A percentile compares a stretch with the other conserved stretches of the same genome.
Conservation (phyloP, 768 basidiomycete species). For the Strobilomyces confusus region DNA sequence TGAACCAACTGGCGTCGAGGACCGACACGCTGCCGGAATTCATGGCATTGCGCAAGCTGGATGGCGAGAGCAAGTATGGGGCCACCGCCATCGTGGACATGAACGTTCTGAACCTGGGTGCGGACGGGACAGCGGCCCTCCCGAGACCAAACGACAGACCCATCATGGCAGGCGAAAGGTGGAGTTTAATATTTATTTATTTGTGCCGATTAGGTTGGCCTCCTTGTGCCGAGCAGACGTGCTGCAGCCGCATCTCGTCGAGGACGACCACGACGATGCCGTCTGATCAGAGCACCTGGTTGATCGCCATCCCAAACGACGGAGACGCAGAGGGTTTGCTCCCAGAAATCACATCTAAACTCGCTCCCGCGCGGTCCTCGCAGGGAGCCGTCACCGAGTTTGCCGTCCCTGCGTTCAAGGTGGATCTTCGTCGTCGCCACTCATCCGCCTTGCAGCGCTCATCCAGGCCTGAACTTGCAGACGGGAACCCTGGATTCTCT, state of each 20-base stretch:
- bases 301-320: constrained; percentile 81
- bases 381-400: constrained; percentile 57
- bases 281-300: constrained; percentile 94
- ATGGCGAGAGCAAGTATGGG: constrained; percentile 53
- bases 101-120: constrained; percentile 22
- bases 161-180: not conserved
- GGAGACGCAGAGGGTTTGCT: constrained; percentile 76
- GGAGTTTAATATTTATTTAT: constrained; percentile 16
- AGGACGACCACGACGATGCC: constrained; percentile 55
- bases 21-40: constrained; percentile 36
- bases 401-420: constrained; percentile 88
- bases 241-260: not conserved
- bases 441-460: constrained; percentile 1
- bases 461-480: constrained; percentile 38
- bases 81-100: constrained; percentile 38
- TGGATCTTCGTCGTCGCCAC: constrained; percentile 29
- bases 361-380: constrained; percentile 51
- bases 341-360: constrained; percentile 62
- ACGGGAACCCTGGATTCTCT: constrained; percentile 92
- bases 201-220: constrained; percentile 15
- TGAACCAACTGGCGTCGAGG: constrained; percentile 87
- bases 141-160: constrained; percentile 7
- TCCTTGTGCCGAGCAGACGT: not conserved
- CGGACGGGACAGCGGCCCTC: constrained; percentile 1
- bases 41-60: constrained; percentile 38